Evolutionary conservation across 257 asterid genomes (phyloP), one percentile per base, ranked within the genome.

Genomic region (Primulina tabacum): DNA sequence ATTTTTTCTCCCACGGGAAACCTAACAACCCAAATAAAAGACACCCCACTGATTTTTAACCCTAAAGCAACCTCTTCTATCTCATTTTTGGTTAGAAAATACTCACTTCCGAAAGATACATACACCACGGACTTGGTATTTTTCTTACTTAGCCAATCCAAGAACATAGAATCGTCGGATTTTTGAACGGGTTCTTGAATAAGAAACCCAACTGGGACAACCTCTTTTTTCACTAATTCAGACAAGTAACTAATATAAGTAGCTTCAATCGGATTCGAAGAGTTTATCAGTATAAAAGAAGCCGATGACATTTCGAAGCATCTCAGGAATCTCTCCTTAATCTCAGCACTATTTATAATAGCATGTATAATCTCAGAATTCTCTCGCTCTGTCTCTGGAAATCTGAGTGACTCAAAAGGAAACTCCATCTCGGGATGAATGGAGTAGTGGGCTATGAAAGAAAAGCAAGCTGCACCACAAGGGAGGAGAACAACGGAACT

Each of bases 11-110:
- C 47, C 10, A 26, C 24, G 14, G 26, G 69, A 60, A 62, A 52
- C 59, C 70, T 53, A 7, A 74, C 50, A 2, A 62, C 73, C 78
- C 78, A 74, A 59, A 74, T 50, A 64, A 67, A 73, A 60, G 26
- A 60, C 5, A 68, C 18, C 29, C 17, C 28, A 16, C 71, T 62
- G 0, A 53, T 28, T 20, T 67, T 38, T 7, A 69, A n/a, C 8
- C 71, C 71, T 7, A 6, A 2, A 26, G 60, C 70, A 24, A 35
- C 64, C 60, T 37, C 70, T 43, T 40, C 72, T 12, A 65, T 73
- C 24, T 58, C 62, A 50, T 68, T 69, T 32, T 60, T 61, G 0
- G 73, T 61, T 21, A 74, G 74, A 53, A 74, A 74, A 47, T 43
- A 67, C 67, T 74, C 70, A 3, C 34, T 67, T 37, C 74, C 74